phyloP scores from a whole-genome alignment of 805 yeast species.

The Sugiyamaella smithiae region DNA sequence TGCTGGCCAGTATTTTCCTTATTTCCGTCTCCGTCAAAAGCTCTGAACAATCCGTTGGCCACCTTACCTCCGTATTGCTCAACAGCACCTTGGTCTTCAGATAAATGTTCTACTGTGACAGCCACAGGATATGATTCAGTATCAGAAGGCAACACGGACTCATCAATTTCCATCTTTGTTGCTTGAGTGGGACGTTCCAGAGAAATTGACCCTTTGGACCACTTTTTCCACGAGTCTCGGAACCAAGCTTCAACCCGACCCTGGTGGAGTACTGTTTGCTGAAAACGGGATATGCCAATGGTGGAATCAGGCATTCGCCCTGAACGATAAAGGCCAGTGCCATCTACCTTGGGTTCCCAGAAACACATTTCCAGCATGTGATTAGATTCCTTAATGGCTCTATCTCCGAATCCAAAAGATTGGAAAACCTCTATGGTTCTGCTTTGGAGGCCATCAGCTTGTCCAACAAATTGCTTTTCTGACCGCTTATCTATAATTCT shows the following conservation, averaged over 20 bases:
- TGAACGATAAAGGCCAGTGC: constrained; percentile 27
- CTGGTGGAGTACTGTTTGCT: constrained; percentile 35
- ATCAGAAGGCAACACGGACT: constrained; percentile 21
- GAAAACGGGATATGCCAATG: constrained; percentile 32
- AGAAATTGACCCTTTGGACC: constrained; percentile 13
- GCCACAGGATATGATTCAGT: constrained; percentile 26
- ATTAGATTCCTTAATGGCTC: constrained; percentile 31
- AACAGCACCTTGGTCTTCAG: constrained; percentile 16
- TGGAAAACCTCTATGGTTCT: constrained; percentile 35
- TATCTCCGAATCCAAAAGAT: constrained; percentile 31
- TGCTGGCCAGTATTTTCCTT: constrained; percentile 14
- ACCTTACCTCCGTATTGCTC: constrained; percentile 24
- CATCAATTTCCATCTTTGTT: constrained; percentile 16
- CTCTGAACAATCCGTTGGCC: constrained; percentile 32
- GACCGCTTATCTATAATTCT: constrained; percentile 36
- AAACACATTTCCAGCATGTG: constrained; percentile 34
- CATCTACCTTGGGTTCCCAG: constrained; percentile 34
- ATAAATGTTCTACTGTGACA: constrained; percentile 28
- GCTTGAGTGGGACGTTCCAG: constrained; percentile 23
- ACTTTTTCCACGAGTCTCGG: constrained; percentile 26
- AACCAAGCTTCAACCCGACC: constrained; percentile 35
- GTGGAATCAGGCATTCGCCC: constrained; percentile 32
- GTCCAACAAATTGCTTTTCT: constrained; percentile 32
- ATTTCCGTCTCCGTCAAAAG: constrained; percentile 28
- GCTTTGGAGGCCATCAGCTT: constrained; percentile 38